Evolutionary conservation across 345 rosid species (phyloP).

Genomic region (Heritiera littoralis): DNA sequence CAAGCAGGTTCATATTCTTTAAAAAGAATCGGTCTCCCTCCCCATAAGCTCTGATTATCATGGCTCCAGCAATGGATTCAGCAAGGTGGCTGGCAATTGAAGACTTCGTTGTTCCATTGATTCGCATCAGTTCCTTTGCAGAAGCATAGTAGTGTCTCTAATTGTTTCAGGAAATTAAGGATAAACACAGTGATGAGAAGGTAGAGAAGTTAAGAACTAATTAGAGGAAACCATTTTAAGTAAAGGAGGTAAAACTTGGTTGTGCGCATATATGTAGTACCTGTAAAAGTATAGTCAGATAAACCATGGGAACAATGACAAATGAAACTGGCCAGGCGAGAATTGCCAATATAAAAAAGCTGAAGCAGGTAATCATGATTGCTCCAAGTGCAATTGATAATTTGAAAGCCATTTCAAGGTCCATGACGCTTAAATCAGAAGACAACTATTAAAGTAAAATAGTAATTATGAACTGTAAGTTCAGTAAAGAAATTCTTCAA

Average conservation of each 20-base stretch:
- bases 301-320: slow-evolving; percentile 50
- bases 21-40: no score
- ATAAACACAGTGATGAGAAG: neutral
- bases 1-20: no score
- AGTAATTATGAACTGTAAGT: no score
- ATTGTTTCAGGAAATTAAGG: neutral
- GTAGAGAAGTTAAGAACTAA: neutral
- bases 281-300: slow-evolving; percentile 45
- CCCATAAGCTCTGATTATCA: no score
- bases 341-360: slow-evolving; percentile 33
- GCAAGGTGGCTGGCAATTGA: no score
- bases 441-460: slow-evolving; percentile 40
- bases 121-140: no score
- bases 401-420: slow-evolving; percentile 42
- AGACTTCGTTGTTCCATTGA: no score
- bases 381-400: slow-evolving; percentile 33
- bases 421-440: slow-evolving; percentile 50
- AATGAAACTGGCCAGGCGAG: slow-evolving; percentile 16
- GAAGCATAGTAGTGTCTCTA: slow-evolving; percentile 47
- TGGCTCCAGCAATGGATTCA: no score
- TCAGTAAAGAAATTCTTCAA: no score
- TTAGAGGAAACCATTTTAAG: neutral
- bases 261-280: slow-evolving; percentile 16
- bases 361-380: slow-evolving; percentile 43
- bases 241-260: neutral